A percentile compares a stretch with the other conserved stretches of the same genome.
phyloP scores from a whole-genome alignment of 495 filamentous ascomycete species.

The Endocarpon pusillum region DNA sequence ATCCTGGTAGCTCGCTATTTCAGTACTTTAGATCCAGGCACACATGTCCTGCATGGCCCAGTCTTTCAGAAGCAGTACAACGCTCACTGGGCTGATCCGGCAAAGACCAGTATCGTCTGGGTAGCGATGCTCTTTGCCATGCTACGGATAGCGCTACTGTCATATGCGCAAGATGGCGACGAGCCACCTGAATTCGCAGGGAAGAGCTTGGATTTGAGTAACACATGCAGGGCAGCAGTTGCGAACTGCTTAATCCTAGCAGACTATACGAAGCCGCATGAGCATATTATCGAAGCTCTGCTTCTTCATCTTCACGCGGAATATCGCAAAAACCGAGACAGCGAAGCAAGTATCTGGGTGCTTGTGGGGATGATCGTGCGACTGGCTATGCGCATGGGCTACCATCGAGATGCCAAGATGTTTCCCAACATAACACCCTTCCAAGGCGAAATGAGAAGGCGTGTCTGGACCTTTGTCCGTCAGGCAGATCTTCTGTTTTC shows the following conservation, averaged over 20 bases:
- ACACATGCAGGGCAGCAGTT: slow-evolving; percentile 61
- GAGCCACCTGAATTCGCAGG: slow-evolving; percentile 69
- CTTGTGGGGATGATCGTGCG: slow-evolving; percentile 65
- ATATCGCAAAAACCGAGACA: slow-evolving; percentile 58
- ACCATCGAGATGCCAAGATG: slow-evolving; percentile 77
- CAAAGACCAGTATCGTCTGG: slow-evolving; percentile 70
- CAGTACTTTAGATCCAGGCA: slow-evolving; percentile 45
- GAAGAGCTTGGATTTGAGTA: slow-evolving; percentile 59
- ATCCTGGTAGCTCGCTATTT: slow-evolving; percentile 61
- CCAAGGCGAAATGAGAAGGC: slow-evolving; percentile 77
- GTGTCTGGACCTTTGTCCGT: slow-evolving; percentile 75
- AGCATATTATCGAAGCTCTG: slow-evolving; percentile 77
- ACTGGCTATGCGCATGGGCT: slow-evolving; percentile 85
- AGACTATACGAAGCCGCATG: slow-evolving; percentile 76
- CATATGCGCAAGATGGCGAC: slow-evolving; percentile 77
- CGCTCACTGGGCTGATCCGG: slow-evolving; percentile 72
- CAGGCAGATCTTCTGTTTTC: slow-evolving; percentile 76
- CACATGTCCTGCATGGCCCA: slow-evolving; percentile 70
- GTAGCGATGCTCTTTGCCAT: slow-evolving; percentile 76
- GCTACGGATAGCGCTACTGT: slow-evolving; percentile 78
- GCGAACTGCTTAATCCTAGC: slow-evolving; percentile 76
- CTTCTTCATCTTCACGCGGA: slow-evolving; percentile 74
- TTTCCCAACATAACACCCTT: slow-evolving; percentile 73
- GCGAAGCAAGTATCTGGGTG: slow-evolving; percentile 69
- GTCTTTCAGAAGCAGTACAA: slow-evolving; percentile 80